phyloP scores from a whole-genome alignment of 2,329 filamentous ascomycete species.

The Metarhizium sp. region DNA sequence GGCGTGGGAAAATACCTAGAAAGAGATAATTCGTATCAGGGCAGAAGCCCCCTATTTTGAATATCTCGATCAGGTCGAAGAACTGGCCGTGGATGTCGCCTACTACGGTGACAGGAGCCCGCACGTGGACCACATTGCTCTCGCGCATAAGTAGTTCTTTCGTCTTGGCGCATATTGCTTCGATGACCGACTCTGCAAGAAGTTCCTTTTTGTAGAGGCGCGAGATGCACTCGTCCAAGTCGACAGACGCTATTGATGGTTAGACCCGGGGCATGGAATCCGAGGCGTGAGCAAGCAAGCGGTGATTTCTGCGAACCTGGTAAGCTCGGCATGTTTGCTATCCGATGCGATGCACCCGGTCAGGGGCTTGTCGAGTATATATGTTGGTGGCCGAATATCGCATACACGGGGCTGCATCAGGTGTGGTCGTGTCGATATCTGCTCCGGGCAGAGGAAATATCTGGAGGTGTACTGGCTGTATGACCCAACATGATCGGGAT shows the following conservation, averaged over 20 bases:
- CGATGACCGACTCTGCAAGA: conserved; percentile 93
- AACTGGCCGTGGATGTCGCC: conserved; percentile 99
- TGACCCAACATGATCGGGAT: conserved; percentile 33
- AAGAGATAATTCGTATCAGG: conserved; percentile 98
- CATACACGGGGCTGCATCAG: conserved; percentile 7
- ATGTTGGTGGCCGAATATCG: neutral
- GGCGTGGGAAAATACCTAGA: conserved; percentile 51
- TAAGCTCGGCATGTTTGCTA: conserved; percentile 42
- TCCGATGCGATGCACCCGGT: neutral
- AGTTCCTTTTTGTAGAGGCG: conserved; percentile 96
- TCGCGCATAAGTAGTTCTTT: conserved; percentile 99
- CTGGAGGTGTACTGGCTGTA: conserved; percentile 23
- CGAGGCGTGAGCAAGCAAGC: neutral
- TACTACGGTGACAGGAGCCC: conserved; percentile 90
- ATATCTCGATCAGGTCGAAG: conserved; percentile 98
- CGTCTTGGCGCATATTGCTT: conserved; percentile 98
- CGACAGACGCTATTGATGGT: conserved; percentile 65
- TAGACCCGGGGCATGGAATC: neutral
- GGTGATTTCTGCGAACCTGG: conserved; percentile 34
- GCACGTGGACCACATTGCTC: conserved; percentile 98
- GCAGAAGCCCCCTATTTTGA: conserved; percentile 94
- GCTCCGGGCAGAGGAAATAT: conserved; percentile 26
- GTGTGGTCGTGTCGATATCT: conserved; percentile 18
- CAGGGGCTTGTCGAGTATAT: neutral
- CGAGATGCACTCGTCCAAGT: conserved; percentile 96